These are phyloP conservation scores for Myxozyma monticola DNA, from an alignment of 805 yeast genomes.

Conservation along the genomic window DNA sequence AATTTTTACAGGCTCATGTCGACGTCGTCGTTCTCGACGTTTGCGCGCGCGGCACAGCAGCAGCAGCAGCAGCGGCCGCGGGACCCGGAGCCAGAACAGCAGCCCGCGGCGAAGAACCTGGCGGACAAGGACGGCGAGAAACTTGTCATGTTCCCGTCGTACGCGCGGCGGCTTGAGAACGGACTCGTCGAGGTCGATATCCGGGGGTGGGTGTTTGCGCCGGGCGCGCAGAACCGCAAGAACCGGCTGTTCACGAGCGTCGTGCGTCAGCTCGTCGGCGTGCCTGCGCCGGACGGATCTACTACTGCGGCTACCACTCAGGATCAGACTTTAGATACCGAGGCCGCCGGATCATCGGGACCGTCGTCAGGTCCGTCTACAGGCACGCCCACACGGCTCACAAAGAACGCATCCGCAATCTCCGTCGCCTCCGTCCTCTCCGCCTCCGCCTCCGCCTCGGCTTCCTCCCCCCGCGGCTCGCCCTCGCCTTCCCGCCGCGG, in stretches of 20 bases:
- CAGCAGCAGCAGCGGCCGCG: slow-evolving; percentile 2
- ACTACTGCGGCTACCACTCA: slow-evolving; percentile 5
- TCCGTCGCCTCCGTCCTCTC: slow-evolving; percentile 22
- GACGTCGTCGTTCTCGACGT: slow-evolving; percentile 29
- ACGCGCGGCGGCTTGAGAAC: slow-evolving; percentile 43
- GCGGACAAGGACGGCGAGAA: slow-evolving; percentile 49
- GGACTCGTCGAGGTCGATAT: slow-evolving; percentile 57
- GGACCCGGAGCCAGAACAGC: not conserved
- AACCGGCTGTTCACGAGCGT: slow-evolving; percentile 67
- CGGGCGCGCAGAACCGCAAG: slow-evolving; percentile 69
- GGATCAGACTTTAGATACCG: not conserved
- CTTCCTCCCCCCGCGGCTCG: slow-evolving; percentile 6
- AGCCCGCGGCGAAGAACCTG: slow-evolving; percentile 10
- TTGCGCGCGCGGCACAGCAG: slow-evolving; percentile 22
- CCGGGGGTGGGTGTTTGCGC: slow-evolving; percentile 69
- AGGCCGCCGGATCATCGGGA: slow-evolving; percentile 3
- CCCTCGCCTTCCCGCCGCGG: slow-evolving; percentile 24
- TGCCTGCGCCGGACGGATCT: slow-evolving; percentile 25
- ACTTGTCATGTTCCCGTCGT: slow-evolving; percentile 62
- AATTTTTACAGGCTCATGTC: slow-evolving; percentile 22
- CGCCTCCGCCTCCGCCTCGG: not conserved
- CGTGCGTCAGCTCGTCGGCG: slow-evolving; percentile 64
- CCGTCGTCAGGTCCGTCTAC: not conserved
- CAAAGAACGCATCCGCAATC: slow-evolving; percentile 17
- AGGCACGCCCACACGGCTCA: not conserved